Evolutionary conservation across 2,329 filamentous ascomycete species (phyloP).

Genomic region (Paraphoma chrysanthemicola): DNA sequence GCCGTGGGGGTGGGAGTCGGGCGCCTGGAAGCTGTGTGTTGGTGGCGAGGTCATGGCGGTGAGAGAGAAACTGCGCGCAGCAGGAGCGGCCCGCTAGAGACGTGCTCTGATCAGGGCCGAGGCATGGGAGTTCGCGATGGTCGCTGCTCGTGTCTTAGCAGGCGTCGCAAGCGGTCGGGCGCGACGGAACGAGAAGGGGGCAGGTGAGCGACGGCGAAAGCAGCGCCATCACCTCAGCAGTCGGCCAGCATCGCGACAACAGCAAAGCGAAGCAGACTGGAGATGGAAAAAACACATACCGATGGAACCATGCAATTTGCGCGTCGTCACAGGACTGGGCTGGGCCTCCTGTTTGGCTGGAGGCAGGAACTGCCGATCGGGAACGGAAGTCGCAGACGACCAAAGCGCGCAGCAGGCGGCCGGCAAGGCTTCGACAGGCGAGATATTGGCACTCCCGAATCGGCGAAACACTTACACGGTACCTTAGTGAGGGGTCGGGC

Average conservation of each 20-base stretch:
- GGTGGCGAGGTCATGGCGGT: slow-evolving; percentile 47
- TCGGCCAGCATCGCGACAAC: slow-evolving; percentile 12
- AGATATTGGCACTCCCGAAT: slow-evolving; percentile 44
- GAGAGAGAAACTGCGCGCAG: slow-evolving; percentile 30
- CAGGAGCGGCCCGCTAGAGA: slow-evolving; percentile 37
- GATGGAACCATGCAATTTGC: slow-evolving; percentile 46
- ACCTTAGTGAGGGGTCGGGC: slow-evolving; percentile 39
- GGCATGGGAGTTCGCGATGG: slow-evolving; percentile 32
- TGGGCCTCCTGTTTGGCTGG: slow-evolving; percentile 46
- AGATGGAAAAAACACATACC: slow-evolving; percentile 41
- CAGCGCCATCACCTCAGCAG: slow-evolving; percentile 24
- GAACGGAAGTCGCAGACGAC: slow-evolving; percentile 17
- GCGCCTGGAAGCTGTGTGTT: slow-evolving; percentile 29
- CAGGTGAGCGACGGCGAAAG: slow-evolving; percentile 25
- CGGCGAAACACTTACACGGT: slow-evolving; percentile 31
- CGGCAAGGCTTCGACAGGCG: slow-evolving; percentile 36
- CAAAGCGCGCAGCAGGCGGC: slow-evolving; percentile 31
- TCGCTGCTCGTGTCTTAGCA: slow-evolving; percentile 26
- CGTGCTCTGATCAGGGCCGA: slow-evolving; percentile 37
- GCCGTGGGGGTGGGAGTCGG: slow-evolving; percentile 36
- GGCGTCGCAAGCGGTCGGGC: slow-evolving; percentile 35
- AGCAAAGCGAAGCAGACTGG: slow-evolving; percentile 9
- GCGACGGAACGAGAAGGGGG: slow-evolving; percentile 31
- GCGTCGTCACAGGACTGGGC: slow-evolving; percentile 48
- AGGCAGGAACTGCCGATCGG: slow-evolving; percentile 47